Conservation (phyloP, 2,329 filamentous ascomycete species). For the Diaporthe capsici region DNA sequence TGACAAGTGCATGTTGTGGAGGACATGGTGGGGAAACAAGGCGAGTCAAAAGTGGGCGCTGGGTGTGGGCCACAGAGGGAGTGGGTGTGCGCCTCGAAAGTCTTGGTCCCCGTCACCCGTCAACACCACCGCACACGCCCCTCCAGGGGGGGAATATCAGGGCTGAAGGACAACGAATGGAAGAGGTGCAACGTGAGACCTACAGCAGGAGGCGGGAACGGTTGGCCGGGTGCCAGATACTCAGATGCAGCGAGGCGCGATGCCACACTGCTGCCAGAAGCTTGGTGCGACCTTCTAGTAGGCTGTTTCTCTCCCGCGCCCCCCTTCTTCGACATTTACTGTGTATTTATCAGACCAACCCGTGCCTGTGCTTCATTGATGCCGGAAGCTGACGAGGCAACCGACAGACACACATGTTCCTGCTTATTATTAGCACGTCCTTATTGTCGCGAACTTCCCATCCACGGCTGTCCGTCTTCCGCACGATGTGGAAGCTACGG, state of each 20-base stretch:
- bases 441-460: background rate
- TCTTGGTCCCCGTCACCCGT: background rate
- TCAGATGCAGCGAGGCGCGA: conserved; percentile 27
- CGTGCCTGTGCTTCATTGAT: background rate
- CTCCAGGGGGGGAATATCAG: conserved; percentile 3
- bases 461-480: background rate
- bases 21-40: conserved; percentile 21
- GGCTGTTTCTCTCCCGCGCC: background rate
- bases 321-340: background rate
- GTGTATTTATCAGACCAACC: background rate
- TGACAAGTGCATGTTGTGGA: conserved; percentile 12
- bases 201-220: conserved; percentile 16
- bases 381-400: background rate
- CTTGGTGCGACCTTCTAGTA: conserved; percentile 5
- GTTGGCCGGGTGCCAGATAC: conserved; percentile 33
- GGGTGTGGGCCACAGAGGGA: background rate
- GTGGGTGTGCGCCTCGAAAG: conserved; percentile 9
- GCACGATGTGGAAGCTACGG: background rate
- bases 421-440: background rate
- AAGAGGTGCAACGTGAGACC: conserved; percentile 16
- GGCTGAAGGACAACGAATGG: conserved; percentile 36
- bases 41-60: conserved; percentile 22
- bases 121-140: conserved; percentile 2
- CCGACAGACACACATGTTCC: background rate
- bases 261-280: conserved; percentile 29